Conservation (phyloP, 2,329 filamentous ascomycete species). For the Hypoxylon sp. region DNA sequence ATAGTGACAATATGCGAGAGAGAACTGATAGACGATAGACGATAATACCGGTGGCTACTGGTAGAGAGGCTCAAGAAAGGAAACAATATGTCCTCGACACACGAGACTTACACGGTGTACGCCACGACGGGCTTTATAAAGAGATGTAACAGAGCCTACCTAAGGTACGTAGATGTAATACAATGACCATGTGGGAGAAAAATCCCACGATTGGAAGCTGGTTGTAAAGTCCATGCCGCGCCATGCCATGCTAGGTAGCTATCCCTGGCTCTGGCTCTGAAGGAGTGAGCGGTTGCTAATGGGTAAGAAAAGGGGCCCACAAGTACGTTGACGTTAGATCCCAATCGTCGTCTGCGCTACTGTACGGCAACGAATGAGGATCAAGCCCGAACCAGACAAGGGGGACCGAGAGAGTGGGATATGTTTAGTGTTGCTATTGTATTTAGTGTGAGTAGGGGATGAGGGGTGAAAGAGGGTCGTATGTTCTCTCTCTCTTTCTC, state of each 20-base stretch:
- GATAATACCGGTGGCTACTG: conserved; percentile 18
- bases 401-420: conserved; percentile 28
- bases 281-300: conserved; percentile 35
- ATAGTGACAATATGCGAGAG: not conserved
- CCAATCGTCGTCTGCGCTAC: conserved; percentile 35
- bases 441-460: conserved; percentile 16
- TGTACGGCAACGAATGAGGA: conserved; percentile 34
- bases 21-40: conserved; percentile 12
- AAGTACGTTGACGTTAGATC: conserved; percentile 35
- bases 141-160: conserved; percentile 31
- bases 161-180: conserved; percentile 25
- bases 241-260: conserved; percentile 27
- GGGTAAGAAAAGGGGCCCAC: conserved; percentile 36
- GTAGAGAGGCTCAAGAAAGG: conserved; percentile 14
- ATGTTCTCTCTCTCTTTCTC: no score
- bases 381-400: conserved; percentile 26
- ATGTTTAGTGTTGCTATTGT: conserved; percentile 26
- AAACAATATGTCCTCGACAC: conserved; percentile 15
- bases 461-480: conserved; percentile 24
- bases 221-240: conserved; percentile 35
- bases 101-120: conserved; percentile 28
- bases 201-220: conserved; percentile 38
- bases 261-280: conserved; percentile 31
- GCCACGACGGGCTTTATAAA: conserved; percentile 27
- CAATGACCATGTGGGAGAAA: conserved; percentile 25